Evolutionary conservation across 257 asterid genomes (phyloP).

Genomic region (Jacaranda copaia): DNA sequence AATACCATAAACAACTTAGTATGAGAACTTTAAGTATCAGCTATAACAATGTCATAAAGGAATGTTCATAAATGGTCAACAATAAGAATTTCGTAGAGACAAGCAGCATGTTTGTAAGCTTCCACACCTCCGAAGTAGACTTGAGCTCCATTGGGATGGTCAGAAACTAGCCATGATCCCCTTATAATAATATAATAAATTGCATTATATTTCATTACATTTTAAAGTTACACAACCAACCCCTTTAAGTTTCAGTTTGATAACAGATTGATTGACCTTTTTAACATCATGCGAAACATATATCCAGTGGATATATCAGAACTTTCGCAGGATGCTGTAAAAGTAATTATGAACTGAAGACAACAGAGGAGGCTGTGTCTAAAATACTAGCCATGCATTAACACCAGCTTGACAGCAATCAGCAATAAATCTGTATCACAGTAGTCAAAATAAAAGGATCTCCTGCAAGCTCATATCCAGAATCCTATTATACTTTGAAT

Average conservation of each 20-base stretch:
- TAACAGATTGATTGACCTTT: neutral
- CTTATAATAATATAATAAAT: too few relatives aligned
- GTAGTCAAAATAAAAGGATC: neutral
- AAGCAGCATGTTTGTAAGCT: too few relatives aligned
- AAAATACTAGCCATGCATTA: neutral
- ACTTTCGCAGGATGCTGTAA: neutral
- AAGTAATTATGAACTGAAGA: neutral
- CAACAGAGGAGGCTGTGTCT: neutral
- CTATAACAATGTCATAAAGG: neutral
- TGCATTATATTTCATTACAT: neutral
- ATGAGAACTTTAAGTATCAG: neutral
- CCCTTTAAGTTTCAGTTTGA: neutral
- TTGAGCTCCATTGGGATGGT: too few relatives aligned
- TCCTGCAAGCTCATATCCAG: neutral
- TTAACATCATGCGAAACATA: neutral
- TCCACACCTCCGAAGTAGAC: too few relatives aligned
- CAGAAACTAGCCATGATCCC: too few relatives aligned
- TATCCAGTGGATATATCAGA: neutral
- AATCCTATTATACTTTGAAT: neutral
- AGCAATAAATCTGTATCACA: neutral
- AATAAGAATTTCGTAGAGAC: neutral
- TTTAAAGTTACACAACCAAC: neutral
- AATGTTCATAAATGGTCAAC: neutral
- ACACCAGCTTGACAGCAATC: neutral
- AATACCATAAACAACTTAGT: neutral